Base-by-base conservation (phyloP, 768 basidiomycete genomes). In the Neoboletus magnificus region DNA sequence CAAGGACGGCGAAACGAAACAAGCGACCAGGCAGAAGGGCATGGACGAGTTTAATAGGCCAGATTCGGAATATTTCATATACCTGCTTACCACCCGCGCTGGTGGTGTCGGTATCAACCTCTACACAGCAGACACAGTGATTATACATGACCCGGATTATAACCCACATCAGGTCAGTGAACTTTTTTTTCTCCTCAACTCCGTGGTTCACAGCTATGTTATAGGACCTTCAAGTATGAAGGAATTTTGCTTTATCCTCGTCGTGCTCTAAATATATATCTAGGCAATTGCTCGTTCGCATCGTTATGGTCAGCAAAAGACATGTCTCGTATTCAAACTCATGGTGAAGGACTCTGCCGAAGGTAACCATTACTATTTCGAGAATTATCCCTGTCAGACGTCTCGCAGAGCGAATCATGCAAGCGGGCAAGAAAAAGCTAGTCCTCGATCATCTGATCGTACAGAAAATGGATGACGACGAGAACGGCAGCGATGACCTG, bases 321-420 rank as follows among this genome's bases (percentile, higher is more conserved):
- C 91, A 7, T 94, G 93, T 57, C 78, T 96, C 42, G 93, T 96
- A 25, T 96, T 98, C 79, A 98, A 96, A 68, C 73, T 99, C 40
- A 93, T 98, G 91, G 84, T 93, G 52, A 96, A 96, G 71, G 86
- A 89, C 53, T 92, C 93, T 8, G 92, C 95, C 12, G 92, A 95
- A 81, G 92, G 91, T 85, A 51, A 54, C 70, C 46, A 20, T 37
- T 23, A 16, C 18, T 42, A n/a, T 15, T 43, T 54, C 25, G n/a
- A 39, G 23, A 40, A 20, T 36, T 25, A 15, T 18, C 20, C 22
- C 15, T 22, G 22, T 50, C 57, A 55, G 55, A 64, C 37, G 18
- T 60, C n/a, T 41, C 39, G 20, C 63, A 96, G 94, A 97, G 65
- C 88, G 87, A 43, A 98, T 97, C 62, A 80, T 96, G 72, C 86